Evolutionary conservation across 208 protist species (phyloP).

Genomic region (Trypanosoma theileri): DNA sequence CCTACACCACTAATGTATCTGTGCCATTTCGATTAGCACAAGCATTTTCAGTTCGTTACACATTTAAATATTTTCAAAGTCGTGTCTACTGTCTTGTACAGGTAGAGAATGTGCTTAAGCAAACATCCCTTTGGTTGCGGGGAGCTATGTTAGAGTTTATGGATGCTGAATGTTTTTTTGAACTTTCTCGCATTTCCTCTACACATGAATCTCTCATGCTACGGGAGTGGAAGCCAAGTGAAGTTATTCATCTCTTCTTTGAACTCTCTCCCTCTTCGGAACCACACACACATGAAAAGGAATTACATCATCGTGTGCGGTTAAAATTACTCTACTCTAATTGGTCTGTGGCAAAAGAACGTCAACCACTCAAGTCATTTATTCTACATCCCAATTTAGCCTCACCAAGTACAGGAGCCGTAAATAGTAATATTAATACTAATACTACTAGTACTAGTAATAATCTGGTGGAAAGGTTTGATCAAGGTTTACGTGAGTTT

Average conservation of each 20-base stretch:
- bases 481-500: not conserved
- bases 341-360: slow-evolving; percentile 33
- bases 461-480: not conserved
- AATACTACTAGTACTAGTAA: not conserved
- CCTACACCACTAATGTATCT: slow-evolving; percentile 39
- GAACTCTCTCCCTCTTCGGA: slow-evolving; percentile 51
- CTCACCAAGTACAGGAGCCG: not conserved
- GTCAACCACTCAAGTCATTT: slow-evolving; percentile 7
- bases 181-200: slow-evolving; percentile 59
- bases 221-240: slow-evolving; percentile 69
- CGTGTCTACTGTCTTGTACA: slow-evolving; percentile 78
- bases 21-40: slow-evolving; percentile 32
- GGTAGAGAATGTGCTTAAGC: slow-evolving; percentile 54
- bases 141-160: slow-evolving; percentile 66
- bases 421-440: not conserved
- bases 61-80: slow-evolving; percentile 68
- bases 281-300: slow-evolving; percentile 26
- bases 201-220: slow-evolving; percentile 52
- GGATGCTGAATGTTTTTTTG: slow-evolving; percentile 51
- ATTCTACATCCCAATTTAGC: slow-evolving; percentile 13
- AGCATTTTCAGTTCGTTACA: slow-evolving; percentile 44
- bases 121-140: slow-evolving; percentile 79
- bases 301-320: slow-evolving; percentile 62
- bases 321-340: slow-evolving; percentile 75
- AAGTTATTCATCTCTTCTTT: slow-evolving; percentile 55